Conservation (phyloP, 805 yeast species). For the Candida koratica region DNA sequence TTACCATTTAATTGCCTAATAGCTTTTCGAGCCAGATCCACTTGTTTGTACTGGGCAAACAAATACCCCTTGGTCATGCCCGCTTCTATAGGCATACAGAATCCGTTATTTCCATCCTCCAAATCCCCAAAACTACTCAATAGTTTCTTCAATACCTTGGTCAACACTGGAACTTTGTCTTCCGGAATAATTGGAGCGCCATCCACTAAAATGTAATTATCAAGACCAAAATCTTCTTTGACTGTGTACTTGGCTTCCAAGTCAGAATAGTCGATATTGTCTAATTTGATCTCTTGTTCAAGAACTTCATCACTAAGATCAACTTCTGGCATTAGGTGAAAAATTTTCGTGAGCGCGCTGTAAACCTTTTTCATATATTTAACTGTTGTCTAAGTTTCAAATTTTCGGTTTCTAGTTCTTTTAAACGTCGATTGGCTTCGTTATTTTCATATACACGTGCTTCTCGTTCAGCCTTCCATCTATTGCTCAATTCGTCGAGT, state of each 20-base stretch:
- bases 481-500: conserved; percentile 56
- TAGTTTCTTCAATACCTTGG: conserved; percentile 80
- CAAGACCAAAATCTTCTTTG: conserved; percentile 55
- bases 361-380: too few relatives aligned
- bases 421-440: conserved; percentile 49
- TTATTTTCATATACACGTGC: conserved; percentile 58
- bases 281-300: conserved; percentile 37
- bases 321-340: conserved; percentile 12
- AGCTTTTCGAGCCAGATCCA: conserved; percentile 69
- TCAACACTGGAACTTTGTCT: conserved; percentile 74
- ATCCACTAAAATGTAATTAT: conserved; percentile 79
- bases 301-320: conserved; percentile 17
- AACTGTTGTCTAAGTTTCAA: conserved; percentile 25
- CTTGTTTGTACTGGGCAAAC: conserved; percentile 74
- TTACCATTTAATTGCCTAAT: conserved; percentile 79
- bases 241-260: conserved; percentile 73
- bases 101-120: conserved; percentile 52
- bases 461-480: conserved; percentile 72
- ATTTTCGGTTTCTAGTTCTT: conserved; percentile 56
- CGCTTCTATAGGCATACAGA: conserved; percentile 75
- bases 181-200: conserved; percentile 97
- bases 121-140: conserved; percentile 77
- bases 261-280: conserved; percentile 75
- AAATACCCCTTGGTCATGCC: conserved; percentile 83
- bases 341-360: too few relatives aligned